These are phyloP conservation scores for Dactylonectria macrodidyma DNA, from an alignment of 2,329 filamentous ascomycete species.

Conservation along the genomic window DNA sequence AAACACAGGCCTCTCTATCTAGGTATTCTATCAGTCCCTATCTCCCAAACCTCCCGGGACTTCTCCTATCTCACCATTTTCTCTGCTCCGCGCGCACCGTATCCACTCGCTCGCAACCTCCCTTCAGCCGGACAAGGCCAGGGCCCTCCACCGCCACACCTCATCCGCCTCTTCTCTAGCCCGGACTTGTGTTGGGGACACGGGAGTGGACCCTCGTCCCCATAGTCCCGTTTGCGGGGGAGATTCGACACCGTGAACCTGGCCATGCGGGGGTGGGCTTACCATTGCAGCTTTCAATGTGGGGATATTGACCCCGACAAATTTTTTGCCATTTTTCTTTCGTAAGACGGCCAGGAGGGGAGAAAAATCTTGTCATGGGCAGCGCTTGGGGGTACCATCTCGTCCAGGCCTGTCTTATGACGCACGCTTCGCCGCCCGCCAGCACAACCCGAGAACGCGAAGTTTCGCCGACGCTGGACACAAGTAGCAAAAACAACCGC, in stretches of 20 bases:
- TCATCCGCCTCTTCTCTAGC: background rate
- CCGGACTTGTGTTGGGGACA: constrained; percentile 17
- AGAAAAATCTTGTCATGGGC: background rate
- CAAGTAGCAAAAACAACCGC: constrained; percentile 5
- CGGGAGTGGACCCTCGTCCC: constrained; percentile 20
- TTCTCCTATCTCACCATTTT: constrained; percentile 11
- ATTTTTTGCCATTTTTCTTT: background rate
- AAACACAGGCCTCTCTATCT: constrained; percentile 7
- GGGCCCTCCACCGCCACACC: constrained; percentile 14
- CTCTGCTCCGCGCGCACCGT: constrained; percentile 6
- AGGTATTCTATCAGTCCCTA: background rate
- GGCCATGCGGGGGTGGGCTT: constrained; percentile 44
- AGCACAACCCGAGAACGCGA: constrained; percentile 21
- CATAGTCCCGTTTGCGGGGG: constrained; percentile 37
- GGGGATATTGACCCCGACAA: constrained; percentile 6
- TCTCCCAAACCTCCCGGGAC: constrained; percentile 11
- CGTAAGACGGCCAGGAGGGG: background rate
- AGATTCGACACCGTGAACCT: constrained; percentile 7
- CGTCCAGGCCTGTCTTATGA: background rate
- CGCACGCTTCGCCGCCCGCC: background rate
- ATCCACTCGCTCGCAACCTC: constrained; percentile 28
- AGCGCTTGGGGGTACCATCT: constrained; percentile 5
- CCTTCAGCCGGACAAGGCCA: constrained; percentile 25
- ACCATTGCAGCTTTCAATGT: constrained; percentile 18
- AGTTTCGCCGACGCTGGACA: constrained; percentile 10